Evolutionary conservation across 768 basidiomycete genomes (phyloP).

Genomic region (Mycena amicta): DNA sequence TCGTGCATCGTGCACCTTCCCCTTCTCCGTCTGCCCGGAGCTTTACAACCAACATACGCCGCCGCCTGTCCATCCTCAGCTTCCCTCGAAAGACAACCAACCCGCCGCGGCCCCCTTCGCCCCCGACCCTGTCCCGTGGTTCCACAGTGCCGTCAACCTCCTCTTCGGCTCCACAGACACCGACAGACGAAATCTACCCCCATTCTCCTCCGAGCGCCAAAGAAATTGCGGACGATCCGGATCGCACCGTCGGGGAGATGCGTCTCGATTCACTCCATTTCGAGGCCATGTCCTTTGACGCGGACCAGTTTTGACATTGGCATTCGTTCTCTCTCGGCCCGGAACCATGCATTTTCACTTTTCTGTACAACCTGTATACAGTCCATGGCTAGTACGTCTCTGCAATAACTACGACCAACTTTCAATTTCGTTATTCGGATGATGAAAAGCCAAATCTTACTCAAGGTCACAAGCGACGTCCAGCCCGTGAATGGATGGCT

Average conservation of each 20-base stretch:
- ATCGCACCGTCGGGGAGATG: constrained; percentile 52
- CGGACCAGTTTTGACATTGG: constrained; percentile 47
- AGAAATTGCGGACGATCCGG: constrained; percentile 22
- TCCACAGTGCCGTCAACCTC: constrained; percentile 27
- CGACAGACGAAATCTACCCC: constrained; percentile 27
- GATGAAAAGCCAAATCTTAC: constrained; percentile 50
- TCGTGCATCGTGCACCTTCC: constrained; percentile 18
- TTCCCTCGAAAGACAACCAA: constrained; percentile 34
- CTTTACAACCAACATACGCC: constrained; percentile 26
- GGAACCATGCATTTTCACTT: constrained; percentile 18
- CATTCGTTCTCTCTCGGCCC: constrained; percentile 4
- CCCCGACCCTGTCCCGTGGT: constrained; percentile 26
- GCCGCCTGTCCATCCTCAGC: constrained; percentile 39
- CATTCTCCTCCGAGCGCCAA: constrained; percentile 23
- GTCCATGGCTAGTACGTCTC: constrained; percentile 32
- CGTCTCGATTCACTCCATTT: constrained; percentile 73
- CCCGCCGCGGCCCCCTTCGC: constrained; percentile 9
- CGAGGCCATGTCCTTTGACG: constrained; percentile 69
- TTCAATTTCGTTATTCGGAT: background rate
- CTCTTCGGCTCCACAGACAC: constrained; percentile 39
- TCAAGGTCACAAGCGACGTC: constrained; percentile 87
- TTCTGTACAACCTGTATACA: constrained; percentile 19
- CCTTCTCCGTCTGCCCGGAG: constrained; percentile 21
- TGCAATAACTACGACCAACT: constrained; percentile 27
- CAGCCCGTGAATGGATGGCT: constrained; percentile 98